phyloP scores from a whole-genome alignment of 345 rosid species.

The Clausena lansium region DNA sequence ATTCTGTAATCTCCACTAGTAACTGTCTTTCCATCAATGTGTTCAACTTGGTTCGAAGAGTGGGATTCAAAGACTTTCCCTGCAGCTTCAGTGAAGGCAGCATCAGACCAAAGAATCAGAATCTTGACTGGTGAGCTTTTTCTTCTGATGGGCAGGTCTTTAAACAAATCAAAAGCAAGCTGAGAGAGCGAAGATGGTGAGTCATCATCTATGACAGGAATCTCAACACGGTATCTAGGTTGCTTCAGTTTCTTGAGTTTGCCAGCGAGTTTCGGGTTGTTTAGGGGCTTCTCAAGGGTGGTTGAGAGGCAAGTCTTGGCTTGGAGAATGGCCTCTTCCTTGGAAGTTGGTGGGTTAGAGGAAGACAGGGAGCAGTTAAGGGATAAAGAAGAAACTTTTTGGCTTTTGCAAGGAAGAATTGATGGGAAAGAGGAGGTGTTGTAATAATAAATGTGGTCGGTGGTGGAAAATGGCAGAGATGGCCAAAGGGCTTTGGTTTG shows the following conservation, averaged over 20 bases:
- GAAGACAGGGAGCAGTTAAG: conserved; percentile 44
- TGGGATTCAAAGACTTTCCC: conserved; percentile 32
- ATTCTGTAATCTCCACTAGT: conserved; percentile 17
- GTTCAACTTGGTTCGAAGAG: conserved; percentile 33
- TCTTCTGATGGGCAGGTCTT: conserved; percentile 49
- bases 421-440: conserved; percentile 10
- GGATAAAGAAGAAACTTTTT: conserved; percentile 15
- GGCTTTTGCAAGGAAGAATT: conserved; percentile 22
- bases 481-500: conserved; percentile 3
- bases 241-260: conserved; percentile 75
- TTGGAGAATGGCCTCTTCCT: conserved; percentile 79
- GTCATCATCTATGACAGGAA: conserved; percentile 66
- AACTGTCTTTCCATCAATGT: conserved; percentile 40
- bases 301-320: conserved; percentile 75
- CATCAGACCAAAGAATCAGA: conserved; percentile 55
- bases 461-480: conserved; percentile 16
- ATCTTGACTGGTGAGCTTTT: conserved; percentile 54
- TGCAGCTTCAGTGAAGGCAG: conserved; percentile 33
- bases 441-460: not conserved
- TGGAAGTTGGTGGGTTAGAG: conserved; percentile 57
- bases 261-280: conserved; percentile 68
- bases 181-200: conserved; percentile 58
- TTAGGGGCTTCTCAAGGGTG: conserved; percentile 65
- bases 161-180: conserved; percentile 55
- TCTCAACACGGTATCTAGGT: conserved; percentile 70